Conservation (phyloP, 2,329 filamentous ascomycete genomes). For the Pseudogymnoascus sp. region DNA sequence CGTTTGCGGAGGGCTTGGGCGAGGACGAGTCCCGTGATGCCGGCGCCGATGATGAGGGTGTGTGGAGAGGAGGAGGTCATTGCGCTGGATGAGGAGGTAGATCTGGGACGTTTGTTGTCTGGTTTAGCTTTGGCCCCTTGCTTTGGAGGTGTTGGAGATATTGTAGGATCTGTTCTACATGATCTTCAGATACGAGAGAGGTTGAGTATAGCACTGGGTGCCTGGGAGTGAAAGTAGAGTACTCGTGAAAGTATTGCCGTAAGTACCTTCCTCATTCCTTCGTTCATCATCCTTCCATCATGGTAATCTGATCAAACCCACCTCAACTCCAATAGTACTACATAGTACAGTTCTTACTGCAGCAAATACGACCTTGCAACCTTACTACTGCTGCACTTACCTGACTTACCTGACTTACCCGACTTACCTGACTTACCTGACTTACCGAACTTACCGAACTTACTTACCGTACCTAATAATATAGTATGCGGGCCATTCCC, state of each 20-base stretch:
- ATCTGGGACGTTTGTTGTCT: neutral
- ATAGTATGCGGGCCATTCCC: neutral
- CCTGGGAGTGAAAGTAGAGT: too few relatives aligned
- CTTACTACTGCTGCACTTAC: neutral
- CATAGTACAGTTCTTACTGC: neutral
- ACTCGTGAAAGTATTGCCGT: neutral
- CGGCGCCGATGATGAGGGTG: constrained; percentile 27
- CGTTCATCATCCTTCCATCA: neutral
- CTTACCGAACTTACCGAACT: too few relatives aligned
- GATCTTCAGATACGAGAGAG: neutral
- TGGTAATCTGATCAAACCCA: neutral
- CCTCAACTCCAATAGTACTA: neutral
- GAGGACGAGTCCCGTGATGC: constrained; percentile 28
- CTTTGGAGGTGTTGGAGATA: neutral
- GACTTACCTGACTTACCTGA: neutral
- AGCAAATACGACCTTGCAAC: neutral
- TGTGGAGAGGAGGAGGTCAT: constrained; percentile 9
- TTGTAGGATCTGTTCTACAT: neutral
- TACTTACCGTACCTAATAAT: neutral
- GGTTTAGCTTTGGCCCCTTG: neutral
- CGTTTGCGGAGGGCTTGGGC: constrained; percentile 22
- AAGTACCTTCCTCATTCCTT: neutral
- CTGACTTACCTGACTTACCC: neutral
- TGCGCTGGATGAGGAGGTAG: neutral
- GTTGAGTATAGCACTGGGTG: neutral